Evolutionary conservation across 192 early-diverging fungal species (phyloP).

Genomic region (Podila horticola): DNA sequence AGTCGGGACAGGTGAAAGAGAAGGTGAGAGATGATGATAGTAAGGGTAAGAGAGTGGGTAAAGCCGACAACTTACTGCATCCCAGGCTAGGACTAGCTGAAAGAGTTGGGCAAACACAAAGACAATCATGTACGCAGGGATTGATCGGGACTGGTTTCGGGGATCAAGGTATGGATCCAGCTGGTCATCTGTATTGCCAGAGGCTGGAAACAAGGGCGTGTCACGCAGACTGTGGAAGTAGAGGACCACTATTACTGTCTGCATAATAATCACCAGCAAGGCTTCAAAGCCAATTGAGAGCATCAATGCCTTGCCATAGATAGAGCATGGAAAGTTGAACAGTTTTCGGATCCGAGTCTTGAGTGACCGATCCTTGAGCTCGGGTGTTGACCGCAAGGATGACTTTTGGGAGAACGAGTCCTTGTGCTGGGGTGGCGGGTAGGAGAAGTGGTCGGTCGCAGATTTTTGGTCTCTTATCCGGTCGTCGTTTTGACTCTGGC

Average conservation of each 20-base stretch:
- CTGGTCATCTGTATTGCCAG: neutral
- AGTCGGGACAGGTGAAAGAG: too few species aligned
- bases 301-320: constrained; percentile 40
- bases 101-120: constrained; percentile 79
- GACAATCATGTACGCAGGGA: constrained; percentile 79
- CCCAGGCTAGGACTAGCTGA: constrained; percentile 70
- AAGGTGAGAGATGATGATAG: too few species aligned
- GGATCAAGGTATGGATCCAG: constrained; percentile 25
- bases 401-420: neutral
- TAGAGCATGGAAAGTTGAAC: constrained; percentile 36
- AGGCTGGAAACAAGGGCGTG: constrained; percentile 8
- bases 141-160: constrained; percentile 40
- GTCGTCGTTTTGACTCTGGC: constrained; percentile 10
- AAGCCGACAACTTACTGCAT: constrained; percentile 67
- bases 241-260: constrained; percentile 35
- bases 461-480: constrained; percentile 18
- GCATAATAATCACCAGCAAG: constrained; percentile 39
- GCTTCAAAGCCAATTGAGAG: constrained; percentile 35
- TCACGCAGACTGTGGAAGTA: constrained; percentile 29
- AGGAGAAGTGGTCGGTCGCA: constrained; percentile 8
- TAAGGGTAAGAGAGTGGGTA: too few species aligned
- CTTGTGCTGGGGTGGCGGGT: constrained; percentile 24
- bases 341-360: constrained; percentile 21
- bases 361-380: neutral
- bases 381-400: neutral